Conservation (phyloP, 2,329 filamentous ascomycete genomes). For the Colletotrichum neosansevieriae region DNA sequence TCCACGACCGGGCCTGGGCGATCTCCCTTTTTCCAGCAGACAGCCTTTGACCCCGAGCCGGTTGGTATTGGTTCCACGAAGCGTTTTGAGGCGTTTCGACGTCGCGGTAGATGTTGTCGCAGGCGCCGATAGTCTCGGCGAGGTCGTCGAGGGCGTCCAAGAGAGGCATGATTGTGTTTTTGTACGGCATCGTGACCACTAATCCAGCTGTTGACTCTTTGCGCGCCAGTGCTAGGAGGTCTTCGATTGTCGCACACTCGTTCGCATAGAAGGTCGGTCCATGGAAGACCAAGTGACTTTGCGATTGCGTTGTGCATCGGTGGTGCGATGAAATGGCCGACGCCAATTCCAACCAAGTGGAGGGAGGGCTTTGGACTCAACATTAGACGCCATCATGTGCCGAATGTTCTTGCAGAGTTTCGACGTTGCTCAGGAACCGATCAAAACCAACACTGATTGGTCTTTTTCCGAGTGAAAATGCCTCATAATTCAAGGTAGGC, state of each 20-base stretch:
- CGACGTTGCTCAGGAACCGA: too few species aligned
- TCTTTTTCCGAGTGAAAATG: too few species aligned
- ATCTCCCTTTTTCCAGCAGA: slow-evolving; percentile 43
- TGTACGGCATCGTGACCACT: slow-evolving; percentile 55
- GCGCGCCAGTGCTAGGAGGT: slow-evolving; percentile 47
- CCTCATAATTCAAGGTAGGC: too few species aligned
- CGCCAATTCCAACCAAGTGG: too few species aligned
- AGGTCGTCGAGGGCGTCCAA: slow-evolving; percentile 53
- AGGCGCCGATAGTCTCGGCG: slow-evolving; percentile 51
- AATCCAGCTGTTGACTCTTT: slow-evolving; percentile 46
- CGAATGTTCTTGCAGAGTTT: too few species aligned
- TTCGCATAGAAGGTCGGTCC: slow-evolving; percentile 42
- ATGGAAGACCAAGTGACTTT: too few species aligned
- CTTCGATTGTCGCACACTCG: slow-evolving; percentile 49
- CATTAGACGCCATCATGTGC: too few species aligned
- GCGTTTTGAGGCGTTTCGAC: slow-evolving; percentile 41
- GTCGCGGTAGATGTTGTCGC: slow-evolving; percentile 50
- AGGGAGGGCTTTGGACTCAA: too few species aligned
- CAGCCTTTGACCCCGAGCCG: slow-evolving; percentile 56
- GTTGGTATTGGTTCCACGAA: slow-evolving; percentile 57
- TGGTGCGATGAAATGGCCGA: too few species aligned
- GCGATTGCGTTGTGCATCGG: too few species aligned
- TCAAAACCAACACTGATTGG: too few species aligned
- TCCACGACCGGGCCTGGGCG: slow-evolving; percentile 31
- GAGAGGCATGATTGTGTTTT: slow-evolving; percentile 49